Evolutionary conservation across 768 basidiomycete genomes (phyloP).

Genomic region (Tricholoma flavovirens): DNA sequence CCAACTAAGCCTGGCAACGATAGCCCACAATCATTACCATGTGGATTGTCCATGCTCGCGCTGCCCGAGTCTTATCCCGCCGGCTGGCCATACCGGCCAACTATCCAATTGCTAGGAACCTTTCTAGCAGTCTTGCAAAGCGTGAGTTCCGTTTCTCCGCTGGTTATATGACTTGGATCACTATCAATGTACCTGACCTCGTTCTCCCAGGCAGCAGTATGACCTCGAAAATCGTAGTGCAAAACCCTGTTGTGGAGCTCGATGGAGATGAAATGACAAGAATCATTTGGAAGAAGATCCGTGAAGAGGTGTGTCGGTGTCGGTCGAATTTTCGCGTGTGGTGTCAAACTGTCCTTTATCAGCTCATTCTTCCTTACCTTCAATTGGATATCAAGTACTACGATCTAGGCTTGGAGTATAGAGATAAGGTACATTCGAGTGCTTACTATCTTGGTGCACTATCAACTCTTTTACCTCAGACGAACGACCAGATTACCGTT

Average conservation of each 20-base stretch:
- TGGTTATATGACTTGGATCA: background rate
- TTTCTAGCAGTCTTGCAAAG: slow-evolving; percentile 14
- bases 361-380: slow-evolving; percentile 95
- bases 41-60: slow-evolving; percentile 9
- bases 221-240: slow-evolving; percentile 68
- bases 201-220: slow-evolving; percentile 11
- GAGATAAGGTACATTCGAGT: slow-evolving; percentile 61
- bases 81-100: slow-evolving; percentile 9
- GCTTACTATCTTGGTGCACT: background rate
- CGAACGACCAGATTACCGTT: slow-evolving; percentile 88
- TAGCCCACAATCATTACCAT: slow-evolving; percentile 6
- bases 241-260: slow-evolving; percentile 89
- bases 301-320: slow-evolving; percentile 73
- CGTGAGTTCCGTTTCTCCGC: slow-evolving; percentile 13
- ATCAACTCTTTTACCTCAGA: slow-evolving; percentile 38
- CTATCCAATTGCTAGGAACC: slow-evolving; percentile 12
- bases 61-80: slow-evolving; percentile 12
- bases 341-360: slow-evolving; percentile 3
- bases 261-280: slow-evolving; percentile 99
- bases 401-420: slow-evolving; percentile 91
- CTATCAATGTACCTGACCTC: background rate
- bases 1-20: background rate
- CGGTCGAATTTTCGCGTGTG: background rate
- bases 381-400: slow-evolving; percentile 97
- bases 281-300: slow-evolving; percentile 98